phyloP scores from a whole-genome alignment of 805 yeast genomes.

The Kazachstania viticola region DNA sequence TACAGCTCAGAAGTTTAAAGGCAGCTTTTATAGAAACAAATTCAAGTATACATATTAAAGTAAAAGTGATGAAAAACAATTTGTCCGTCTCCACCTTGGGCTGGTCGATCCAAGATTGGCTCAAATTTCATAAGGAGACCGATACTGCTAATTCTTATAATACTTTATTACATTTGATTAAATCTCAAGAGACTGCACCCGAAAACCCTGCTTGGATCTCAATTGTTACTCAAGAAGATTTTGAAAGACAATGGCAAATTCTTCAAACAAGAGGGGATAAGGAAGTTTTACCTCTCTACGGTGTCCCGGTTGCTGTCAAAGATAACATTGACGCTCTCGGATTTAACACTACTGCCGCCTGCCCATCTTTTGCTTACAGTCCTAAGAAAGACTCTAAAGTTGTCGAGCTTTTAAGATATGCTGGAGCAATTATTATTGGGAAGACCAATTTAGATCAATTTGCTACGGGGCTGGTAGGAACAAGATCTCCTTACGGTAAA shows the following conservation, averaged over 20 bases:
- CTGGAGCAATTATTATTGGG: slow-evolving; percentile 89
- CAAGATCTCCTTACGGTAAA: slow-evolving; percentile 88
- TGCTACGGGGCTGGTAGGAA: slow-evolving; percentile 95
- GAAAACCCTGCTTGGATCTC: slow-evolving; percentile 91
- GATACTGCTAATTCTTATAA: slow-evolving; percentile 51
- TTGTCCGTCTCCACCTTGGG: too few species aligned
- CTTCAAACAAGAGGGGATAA: slow-evolving; percentile 53
- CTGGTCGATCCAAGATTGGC: slow-evolving; percentile 80
- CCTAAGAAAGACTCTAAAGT: slow-evolving; percentile 69
- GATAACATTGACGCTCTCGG: slow-evolving; percentile 87
- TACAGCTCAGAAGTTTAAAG: too few species aligned
- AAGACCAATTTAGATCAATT: slow-evolving; percentile 94
- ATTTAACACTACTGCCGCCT: slow-evolving; percentile 86
- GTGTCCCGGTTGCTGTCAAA: slow-evolving; percentile 91
- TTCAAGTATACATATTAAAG: too few species aligned
- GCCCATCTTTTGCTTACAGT: slow-evolving; percentile 67
- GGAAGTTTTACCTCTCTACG: slow-evolving; percentile 56
- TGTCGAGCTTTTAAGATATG: slow-evolving; percentile 60
- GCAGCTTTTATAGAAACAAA: too few species aligned
- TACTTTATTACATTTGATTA: slow-evolving; percentile 34
- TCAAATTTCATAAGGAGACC: slow-evolving; percentile 47
- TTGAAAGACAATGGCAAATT: slow-evolving; percentile 67
- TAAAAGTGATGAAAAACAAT: too few species aligned
- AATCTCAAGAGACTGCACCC: slow-evolving; percentile 35
- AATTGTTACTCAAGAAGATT: slow-evolving; percentile 47